Base-by-base conservation (phyloP, 2,329 filamentous ascomycete genomes). In the Torrubiellomyces zombiae region DNA sequence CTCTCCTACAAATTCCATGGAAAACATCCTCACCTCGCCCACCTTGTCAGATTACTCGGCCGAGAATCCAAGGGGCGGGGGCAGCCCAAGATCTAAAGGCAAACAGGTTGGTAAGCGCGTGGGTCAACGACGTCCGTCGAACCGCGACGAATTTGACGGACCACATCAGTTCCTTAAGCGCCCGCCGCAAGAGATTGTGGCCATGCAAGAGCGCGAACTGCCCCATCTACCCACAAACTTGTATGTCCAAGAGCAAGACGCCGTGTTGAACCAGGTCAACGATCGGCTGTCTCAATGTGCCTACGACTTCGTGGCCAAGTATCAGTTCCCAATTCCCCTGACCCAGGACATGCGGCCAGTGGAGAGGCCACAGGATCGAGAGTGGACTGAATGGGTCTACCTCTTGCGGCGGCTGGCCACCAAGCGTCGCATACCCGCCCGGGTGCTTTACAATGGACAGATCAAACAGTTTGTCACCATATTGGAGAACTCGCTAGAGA, bases 341-440 rank as follows among this genome's bases (percentile, higher is more conserved):
- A 79, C 81, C 29, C 68, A 77, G 48, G 78, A 86, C 47, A 83
- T 83, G 67, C 67, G 79, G 37, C 75, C 75, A 2, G 63, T 85
- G 26, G 72, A 77, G 45, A 58, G 72, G 22, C 71, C 79, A 16
- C 71, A 74, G 41, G 79, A 85, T 51, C 66, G 79, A 33, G 81
- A 89, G 49, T 91, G 81, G 81, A 86, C 79, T 22, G 81, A 91
- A 53, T 91, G 81, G 81, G 81, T 86, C 28, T 82, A 85, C 48
- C 65, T 91, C 30, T 60, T 91, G 37, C 89, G 89, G 54, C 67
- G 80, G 24, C 64, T 91, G 30, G 81, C 81, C 16, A 91, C 81
- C 17, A 89, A 86, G 56, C 67, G 81, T 36, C 71, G 81, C 33
- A 86, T 91, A 38, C 81, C 81, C 5, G 78, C 81, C 23, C 64